Conservation (phyloP, 73 alveolate species). For the Paraurostyla sp. region DNA sequence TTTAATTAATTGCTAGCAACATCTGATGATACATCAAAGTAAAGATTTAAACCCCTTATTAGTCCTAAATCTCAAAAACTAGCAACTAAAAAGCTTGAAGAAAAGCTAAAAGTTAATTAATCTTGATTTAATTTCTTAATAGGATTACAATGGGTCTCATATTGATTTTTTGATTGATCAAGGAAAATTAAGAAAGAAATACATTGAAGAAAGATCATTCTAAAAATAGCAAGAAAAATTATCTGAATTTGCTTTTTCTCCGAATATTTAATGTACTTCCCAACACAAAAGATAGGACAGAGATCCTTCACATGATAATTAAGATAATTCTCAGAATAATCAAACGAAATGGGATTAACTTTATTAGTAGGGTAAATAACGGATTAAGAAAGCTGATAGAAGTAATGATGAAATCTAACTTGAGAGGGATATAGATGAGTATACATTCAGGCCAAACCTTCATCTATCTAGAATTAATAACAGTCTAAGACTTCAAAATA, state of each 20-base stretch:
- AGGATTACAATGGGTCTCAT: slow-evolving; percentile 11
- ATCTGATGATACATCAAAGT: background rate
- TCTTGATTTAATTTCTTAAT: background rate
- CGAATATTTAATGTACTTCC: background rate
- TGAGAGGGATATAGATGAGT: background rate
- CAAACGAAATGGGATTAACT: slow-evolving; percentile 19
- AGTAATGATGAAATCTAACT: background rate
- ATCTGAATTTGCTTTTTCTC: background rate
- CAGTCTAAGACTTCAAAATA: background rate
- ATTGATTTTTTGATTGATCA: background rate
- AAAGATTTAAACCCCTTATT: background rate
- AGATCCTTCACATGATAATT: background rate
- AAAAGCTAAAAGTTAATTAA: background rate
- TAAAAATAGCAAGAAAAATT: background rate
- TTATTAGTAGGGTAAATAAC: background rate
- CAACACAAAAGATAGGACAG: background rate
- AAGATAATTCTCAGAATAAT: background rate
- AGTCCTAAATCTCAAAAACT: slow-evolving; percentile 20
- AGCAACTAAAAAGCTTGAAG: background rate
- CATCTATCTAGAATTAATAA: background rate
- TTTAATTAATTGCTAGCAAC: background rate
- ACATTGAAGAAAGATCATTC: background rate
- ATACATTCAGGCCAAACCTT: slow-evolving; percentile 8
- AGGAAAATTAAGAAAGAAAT: background rate
- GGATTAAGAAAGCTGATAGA: background rate